These are phyloP conservation scores for Ganoderma leucocontextum DNA, from an alignment of 1,284 basidiomycete species.

Conservation along the genomic window DNA sequence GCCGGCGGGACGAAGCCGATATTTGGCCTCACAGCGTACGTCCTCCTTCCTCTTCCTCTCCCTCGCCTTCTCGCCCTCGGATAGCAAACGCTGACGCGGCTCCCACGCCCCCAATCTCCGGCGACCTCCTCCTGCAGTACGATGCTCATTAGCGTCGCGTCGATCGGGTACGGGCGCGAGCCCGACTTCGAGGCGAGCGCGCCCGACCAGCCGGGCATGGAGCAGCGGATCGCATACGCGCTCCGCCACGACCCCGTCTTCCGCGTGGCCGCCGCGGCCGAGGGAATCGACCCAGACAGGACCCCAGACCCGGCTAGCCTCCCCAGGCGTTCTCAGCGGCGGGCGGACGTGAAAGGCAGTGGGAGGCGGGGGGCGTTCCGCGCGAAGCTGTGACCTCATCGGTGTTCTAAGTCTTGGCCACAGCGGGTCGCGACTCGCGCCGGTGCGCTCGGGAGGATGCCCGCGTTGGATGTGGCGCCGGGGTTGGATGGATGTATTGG, in stretches of 20 bases:
- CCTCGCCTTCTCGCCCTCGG: background rate
- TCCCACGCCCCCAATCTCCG: constrained; percentile 1
- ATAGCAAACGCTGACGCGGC: background rate
- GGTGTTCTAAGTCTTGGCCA: too few species aligned
- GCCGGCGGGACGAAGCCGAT: constrained; percentile 84
- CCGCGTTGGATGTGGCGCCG: background rate
- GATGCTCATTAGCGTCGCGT: constrained; percentile 76
- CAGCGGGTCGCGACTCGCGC: too few species aligned
- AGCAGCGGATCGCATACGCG: constrained; percentile 68
- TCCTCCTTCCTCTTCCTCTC: constrained; percentile 41
- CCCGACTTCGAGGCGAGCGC: constrained; percentile 74
- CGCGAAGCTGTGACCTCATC: constrained; percentile 25
- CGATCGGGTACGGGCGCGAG: constrained; percentile 66
- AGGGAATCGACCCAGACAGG: constrained; percentile 50
- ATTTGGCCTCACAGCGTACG: constrained; percentile 78
- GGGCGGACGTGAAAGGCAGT: constrained; percentile 23
- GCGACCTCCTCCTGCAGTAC: constrained; percentile 50
- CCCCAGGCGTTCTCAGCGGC: constrained; percentile 9
- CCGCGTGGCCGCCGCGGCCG: constrained; percentile 57
- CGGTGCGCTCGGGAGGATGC: background rate
- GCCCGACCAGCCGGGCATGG: constrained; percentile 59
- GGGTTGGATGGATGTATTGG: background rate
- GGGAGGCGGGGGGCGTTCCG: constrained; percentile 16
- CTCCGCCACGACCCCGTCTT: constrained; percentile 56
- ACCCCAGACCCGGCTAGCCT: constrained; percentile 32